A percentile compares a stretch with the other conserved stretches of the same genome.
Conservation (phyloP, 108 stramenopile species). For the Nitzschia putrida region DNA sequence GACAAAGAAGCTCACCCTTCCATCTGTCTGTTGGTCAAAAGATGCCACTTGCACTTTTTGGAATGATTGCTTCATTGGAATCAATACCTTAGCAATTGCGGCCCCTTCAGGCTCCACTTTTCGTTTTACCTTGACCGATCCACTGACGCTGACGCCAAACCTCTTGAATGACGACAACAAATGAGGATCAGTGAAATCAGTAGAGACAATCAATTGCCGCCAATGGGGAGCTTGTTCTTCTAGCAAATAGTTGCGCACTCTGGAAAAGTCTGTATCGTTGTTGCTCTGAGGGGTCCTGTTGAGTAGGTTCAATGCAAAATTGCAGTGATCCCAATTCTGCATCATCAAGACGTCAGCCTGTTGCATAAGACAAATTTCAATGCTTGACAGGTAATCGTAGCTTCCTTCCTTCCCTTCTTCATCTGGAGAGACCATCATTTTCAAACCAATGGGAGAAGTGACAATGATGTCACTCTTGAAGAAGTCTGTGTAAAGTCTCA, state of each 20-base stretch:
- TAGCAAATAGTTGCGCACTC: slow-evolving; percentile 87
- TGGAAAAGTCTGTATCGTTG: slow-evolving; percentile 89
- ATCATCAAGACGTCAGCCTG: slow-evolving; percentile 87
- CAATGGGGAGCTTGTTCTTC: slow-evolving; percentile 77
- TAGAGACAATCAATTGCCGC: slow-evolving; percentile 83
- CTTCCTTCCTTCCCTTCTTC: slow-evolving; percentile 50
- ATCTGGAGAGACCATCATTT: slow-evolving; percentile 63
- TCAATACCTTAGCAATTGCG: slow-evolving; percentile 66
- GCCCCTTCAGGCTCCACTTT: slow-evolving; percentile 56
- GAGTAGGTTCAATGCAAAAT: slow-evolving; percentile 59
- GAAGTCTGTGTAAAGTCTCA: slow-evolving; percentile 90
- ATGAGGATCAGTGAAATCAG: slow-evolving; percentile 71
- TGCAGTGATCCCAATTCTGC: slow-evolving; percentile 98
- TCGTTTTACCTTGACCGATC: slow-evolving; percentile 63
- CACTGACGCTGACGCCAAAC: slow-evolving; percentile 65
- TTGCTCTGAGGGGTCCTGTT: slow-evolving; percentile 83
- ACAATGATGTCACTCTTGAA: slow-evolving; percentile 93
- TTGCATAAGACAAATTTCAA: slow-evolving; percentile 83
- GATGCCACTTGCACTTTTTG: slow-evolving; percentile 73
- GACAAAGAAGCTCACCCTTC: slow-evolving; percentile 81
- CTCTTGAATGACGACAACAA: slow-evolving; percentile 77
- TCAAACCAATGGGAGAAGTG: slow-evolving; percentile 90
- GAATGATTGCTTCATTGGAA: slow-evolving; percentile 88
- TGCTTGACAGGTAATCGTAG: slow-evolving; percentile 87
- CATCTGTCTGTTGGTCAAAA: slow-evolving; percentile 65